Evolutionary conservation across 805 yeast species (phyloP).

Genomic region (Saccharomyces kudriavzevii): DNA sequence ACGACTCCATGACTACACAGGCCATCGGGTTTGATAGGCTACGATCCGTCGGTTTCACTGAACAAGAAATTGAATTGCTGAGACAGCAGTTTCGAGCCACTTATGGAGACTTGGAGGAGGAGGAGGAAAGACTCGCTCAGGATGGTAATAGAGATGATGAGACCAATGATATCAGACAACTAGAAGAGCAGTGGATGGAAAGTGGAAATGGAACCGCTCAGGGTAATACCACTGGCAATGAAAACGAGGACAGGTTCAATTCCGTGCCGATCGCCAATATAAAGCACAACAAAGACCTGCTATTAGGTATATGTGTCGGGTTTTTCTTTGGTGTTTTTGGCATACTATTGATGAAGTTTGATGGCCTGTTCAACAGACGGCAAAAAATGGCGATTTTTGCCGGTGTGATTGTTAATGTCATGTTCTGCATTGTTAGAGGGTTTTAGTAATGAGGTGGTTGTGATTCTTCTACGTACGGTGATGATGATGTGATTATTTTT

Average conservation of each 20-base stretch:
- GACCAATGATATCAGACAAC: conserved; percentile 46
- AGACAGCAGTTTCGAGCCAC: conserved; percentile 67
- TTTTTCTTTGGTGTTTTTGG: conserved; percentile 68
- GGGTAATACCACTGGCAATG: conserved; percentile 54
- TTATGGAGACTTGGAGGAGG: conserved; percentile 42
- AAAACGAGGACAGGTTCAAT: conserved; percentile 38
- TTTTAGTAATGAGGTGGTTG: conserved; percentile 2
- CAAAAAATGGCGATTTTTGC: conserved; percentile 61
- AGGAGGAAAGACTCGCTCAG: conserved; percentile 1
- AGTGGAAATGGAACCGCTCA: conserved; percentile 40
- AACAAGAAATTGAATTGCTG: conserved; percentile 62
- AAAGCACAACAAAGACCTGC: conserved; percentile 54
- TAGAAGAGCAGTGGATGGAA: conserved; percentile 87
- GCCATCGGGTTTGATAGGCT: conserved; percentile 83
- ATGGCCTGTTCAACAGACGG: conserved; percentile 52
- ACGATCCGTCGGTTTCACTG: conserved; percentile 74
- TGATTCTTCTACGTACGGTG: not conserved
- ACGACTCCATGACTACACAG: conserved; percentile 33
- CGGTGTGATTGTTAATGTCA: conserved; percentile 61
- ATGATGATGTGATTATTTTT: not conserved
- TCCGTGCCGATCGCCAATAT: conserved; percentile 33
- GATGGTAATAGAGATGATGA: conserved; percentile 11
- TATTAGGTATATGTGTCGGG: conserved; percentile 67
- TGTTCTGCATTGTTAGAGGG: conserved; percentile 51
- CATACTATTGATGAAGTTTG: conserved; percentile 52